Percentiles rank a stretch among this genome's conserved stretches.
Evolutionary conservation across 176 grass and related monocot species (phyloP).

Genomic region (Lolium perenne): DNA sequence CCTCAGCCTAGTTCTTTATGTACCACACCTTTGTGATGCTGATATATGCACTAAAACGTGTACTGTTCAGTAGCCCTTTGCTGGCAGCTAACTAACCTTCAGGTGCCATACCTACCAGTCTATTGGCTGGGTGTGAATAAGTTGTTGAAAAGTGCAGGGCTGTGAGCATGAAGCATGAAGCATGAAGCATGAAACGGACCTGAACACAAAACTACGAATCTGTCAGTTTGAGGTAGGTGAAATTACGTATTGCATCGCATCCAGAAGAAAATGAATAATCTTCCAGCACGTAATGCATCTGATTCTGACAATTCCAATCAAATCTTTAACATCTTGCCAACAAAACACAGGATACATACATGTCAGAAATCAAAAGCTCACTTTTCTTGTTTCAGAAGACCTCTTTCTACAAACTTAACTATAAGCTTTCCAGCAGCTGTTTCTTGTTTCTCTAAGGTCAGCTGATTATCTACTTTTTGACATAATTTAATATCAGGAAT

Average conservation of each 20-base stretch:
- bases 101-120: conserved; percentile 41
- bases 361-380: conserved; percentile 41
- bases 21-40: conserved; percentile 15
- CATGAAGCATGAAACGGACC: not conserved
- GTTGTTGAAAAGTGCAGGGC: not conserved
- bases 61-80: conserved; percentile 1
- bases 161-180: not conserved
- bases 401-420: conserved; percentile 85
- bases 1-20: conserved; percentile 31
- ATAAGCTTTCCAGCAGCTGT: conserved; percentile 65
- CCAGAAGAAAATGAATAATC: not conserved
- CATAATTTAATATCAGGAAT: conserved; percentile 81
- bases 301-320: not conserved
- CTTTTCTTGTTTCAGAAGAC: conserved; percentile 52
- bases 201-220: not conserved
- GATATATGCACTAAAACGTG: not conserved
- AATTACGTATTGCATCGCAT: conserved; percentile 10
- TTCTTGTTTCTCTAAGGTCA: conserved; percentile 49
- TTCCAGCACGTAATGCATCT: not conserved
- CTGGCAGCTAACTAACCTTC: conserved; percentile 42
- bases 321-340: conserved; percentile 15
- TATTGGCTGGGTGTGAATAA: conserved; percentile 28
- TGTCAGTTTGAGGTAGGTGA: conserved; percentile 15
- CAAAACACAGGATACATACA: conserved; percentile 20
- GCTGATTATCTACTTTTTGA: conserved; percentile 58